Evolutionary conservation across 2,329 filamentous ascomycete genomes (phyloP), one percentile per base, ranked within the genome.

Genomic region (Tolypocladium paradoxum): DNA sequence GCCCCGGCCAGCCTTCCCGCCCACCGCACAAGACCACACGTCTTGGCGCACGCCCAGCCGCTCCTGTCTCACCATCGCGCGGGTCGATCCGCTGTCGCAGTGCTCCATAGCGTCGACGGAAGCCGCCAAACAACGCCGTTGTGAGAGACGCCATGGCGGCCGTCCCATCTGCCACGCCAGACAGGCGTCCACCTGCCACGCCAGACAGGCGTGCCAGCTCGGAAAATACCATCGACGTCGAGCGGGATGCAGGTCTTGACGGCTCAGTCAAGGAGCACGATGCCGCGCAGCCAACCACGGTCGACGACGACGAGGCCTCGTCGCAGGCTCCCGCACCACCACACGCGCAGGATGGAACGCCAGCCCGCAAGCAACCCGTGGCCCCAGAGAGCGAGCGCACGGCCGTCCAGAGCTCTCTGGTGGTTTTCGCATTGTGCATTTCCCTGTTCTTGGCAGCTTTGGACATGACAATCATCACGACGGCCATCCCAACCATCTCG

Each of bases 401-500:
- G 8, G 66, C 61, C 40, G 54, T 71, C 14, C 59, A 75, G 61
- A 73, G 68, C 8, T 56, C 64, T 48, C 62, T 74, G 49, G 61
- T 74, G 60, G 68, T 74, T 58, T 61, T 68, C 4, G 71, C 71
- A 12, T 62, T 74, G n/a, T 71, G 70, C 50, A 61, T 71, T 35
- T 65, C 71, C 2, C 67, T 81, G 20, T 79, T 81, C 64, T 70
- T 81, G 35, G 77, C 77, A 2, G 77, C 78, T 0, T 70, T 81
- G 51, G 78, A 81, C 60, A 70, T 75, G 50, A 85, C 82, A 33
- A 84, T 87, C 62, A 74, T 88, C 59, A 77, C 84, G 12, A 87
- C 84, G 0, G 82, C 84, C 6, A 74, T 87, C 6, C 84, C 85
- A 0, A 82, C 81, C 16, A 87, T 88, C 57, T 76, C 80, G 6